Evolutionary conservation across 2,329 filamentous ascomycete species (phyloP).

Genomic region (Chaetomiaceae sp.): DNA sequence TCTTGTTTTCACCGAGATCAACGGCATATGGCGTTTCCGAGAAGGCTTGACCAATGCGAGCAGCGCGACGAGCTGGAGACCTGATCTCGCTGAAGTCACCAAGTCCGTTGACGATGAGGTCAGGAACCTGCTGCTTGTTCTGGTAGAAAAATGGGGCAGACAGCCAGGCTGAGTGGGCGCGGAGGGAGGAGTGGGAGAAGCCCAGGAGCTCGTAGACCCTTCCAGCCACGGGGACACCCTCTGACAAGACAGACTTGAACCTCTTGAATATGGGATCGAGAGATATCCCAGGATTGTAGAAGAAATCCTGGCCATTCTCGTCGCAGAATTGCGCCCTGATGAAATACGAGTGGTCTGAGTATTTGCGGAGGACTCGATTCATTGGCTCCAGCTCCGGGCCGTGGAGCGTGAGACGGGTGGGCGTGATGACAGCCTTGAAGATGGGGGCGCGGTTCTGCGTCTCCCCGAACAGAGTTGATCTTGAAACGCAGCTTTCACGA

Average conservation of each 20-base stretch:
- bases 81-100: slow-evolving; percentile 48
- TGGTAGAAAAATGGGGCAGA: slow-evolving; percentile 42
- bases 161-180: slow-evolving; percentile 66
- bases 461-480: slow-evolving; percentile 23
- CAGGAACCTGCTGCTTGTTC: slow-evolving; percentile 32
- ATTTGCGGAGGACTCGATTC: slow-evolving; percentile 68
- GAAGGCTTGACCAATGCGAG: slow-evolving; percentile 63
- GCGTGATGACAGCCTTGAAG: slow-evolving; percentile 55
- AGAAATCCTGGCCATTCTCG: slow-evolving; percentile 63
- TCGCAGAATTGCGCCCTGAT: slow-evolving; percentile 69
- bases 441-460: slow-evolving; percentile 44
- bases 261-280: slow-evolving; percentile 50
- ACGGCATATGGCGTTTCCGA: slow-evolving; percentile 68
- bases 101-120: slow-evolving; percentile 42
- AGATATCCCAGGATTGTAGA: slow-evolving; percentile 49
- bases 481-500: slow-evolving; percentile 6
- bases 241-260: slow-evolving; percentile 55
- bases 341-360: slow-evolving; percentile 57
- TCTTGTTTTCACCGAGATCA: slow-evolving; percentile 37
- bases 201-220: slow-evolving; percentile 63
- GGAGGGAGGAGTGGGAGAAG: slow-evolving; percentile 73
- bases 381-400: slow-evolving; percentile 63
- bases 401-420: slow-evolving; percentile 50
- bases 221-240: slow-evolving; percentile 60
- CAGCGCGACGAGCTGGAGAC: slow-evolving; percentile 52